Conservation (phyloP, 225 moss, liverwort and hornwort species). For the Physcomitrium patens region DNA sequence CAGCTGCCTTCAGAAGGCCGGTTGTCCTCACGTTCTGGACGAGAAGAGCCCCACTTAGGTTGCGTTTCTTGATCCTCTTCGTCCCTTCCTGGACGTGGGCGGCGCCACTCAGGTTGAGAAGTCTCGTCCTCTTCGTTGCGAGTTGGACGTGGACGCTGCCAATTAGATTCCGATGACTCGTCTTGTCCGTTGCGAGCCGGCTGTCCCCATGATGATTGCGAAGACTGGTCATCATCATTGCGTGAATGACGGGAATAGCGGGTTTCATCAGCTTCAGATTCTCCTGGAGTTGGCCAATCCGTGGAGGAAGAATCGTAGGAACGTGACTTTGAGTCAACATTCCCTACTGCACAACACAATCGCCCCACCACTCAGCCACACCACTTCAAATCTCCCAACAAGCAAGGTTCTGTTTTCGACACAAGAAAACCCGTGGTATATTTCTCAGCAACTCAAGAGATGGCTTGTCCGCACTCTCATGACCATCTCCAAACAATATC, state of each 20-base stretch:
- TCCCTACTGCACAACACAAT: constrained; percentile 38
- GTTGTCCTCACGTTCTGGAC: constrained; percentile 32
- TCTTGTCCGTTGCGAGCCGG: no score
- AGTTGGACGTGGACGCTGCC: constrained; percentile 45
- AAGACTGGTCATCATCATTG: no score
- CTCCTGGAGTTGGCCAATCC: constrained; percentile 40
- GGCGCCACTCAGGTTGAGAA: constrained; percentile 30
- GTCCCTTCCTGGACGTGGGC: constrained; percentile 23
- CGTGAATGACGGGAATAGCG: no score
- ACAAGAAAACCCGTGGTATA: background rate
- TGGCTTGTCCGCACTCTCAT: background rate
- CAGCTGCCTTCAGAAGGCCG: constrained; percentile 46
- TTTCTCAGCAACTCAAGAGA: background rate
- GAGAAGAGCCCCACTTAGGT: constrained; percentile 42
- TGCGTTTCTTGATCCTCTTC: constrained; percentile 25
- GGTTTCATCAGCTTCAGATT: constrained; percentile 34
- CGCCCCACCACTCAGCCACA: background rate
- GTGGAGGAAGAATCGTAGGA: constrained; percentile 44
- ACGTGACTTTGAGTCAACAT: constrained; percentile 27
- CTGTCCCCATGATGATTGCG: no score
- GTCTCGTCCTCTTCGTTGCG: constrained; percentile 32
- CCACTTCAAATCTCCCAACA: background rate
- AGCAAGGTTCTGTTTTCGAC: background rate
- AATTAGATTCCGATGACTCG: constrained; percentile 32
- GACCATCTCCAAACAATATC: background rate